Evolutionary conservation across 208 protist species (phyloP).

Genomic region (Leishmania arabica): DNA sequence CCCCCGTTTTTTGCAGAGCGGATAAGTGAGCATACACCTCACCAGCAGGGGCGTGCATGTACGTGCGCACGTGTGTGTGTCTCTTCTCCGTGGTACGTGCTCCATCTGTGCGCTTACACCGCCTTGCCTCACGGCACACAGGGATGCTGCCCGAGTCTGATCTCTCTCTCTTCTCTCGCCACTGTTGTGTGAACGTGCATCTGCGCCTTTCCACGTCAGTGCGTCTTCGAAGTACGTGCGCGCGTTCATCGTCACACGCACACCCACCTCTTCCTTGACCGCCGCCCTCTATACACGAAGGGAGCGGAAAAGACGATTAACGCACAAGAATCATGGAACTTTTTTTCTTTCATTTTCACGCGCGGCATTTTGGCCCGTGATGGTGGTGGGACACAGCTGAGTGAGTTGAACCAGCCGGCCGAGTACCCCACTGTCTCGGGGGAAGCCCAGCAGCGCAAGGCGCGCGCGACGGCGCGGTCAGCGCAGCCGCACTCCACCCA

Average conservation of each 20-base stretch:
- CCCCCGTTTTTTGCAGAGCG: not conserved
- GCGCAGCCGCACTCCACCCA: slow-evolving; percentile 6
- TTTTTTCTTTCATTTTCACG: slow-evolving; percentile 10
- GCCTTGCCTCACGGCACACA: not conserved
- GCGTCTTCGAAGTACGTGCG: not conserved
- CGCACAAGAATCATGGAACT: not conserved
- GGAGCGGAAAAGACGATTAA: not conserved
- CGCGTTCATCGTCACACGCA: not conserved
- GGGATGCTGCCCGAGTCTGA: not conserved
- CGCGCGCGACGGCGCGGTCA: slow-evolving; percentile 4
- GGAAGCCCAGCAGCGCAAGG: not conserved
- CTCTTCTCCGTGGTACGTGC: not conserved
- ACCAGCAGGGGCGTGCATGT: not conserved
- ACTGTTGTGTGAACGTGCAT: not conserved
- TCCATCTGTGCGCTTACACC: not conserved
- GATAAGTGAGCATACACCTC: not conserved
- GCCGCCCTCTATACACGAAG: not conserved
- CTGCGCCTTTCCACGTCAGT: not conserved
- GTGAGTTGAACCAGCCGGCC: not conserved
- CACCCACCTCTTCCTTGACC: not conserved
- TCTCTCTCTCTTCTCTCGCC: not conserved
- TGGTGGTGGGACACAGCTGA: not conserved
- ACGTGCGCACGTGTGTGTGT: not conserved
- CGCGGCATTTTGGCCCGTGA: not conserved
- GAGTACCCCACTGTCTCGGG: not conserved